These are phyloP conservation scores for Rhodotorula mucilaginosa DNA, from an alignment of 1,284 basidiomycete genomes.

Conservation along the genomic window DNA sequence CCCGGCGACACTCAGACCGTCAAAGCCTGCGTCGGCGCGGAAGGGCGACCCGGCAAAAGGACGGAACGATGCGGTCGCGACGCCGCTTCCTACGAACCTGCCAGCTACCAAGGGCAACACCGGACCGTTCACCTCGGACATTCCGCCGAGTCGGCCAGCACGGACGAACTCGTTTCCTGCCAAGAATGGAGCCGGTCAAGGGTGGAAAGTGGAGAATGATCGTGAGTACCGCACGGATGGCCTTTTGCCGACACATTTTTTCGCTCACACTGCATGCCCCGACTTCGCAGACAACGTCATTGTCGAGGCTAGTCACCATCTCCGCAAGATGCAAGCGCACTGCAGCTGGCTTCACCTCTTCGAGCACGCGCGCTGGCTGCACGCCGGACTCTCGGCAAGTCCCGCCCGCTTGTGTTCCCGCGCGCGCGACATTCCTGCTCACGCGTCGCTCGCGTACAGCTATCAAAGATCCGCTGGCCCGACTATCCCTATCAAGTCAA, in stretches of 20 bases:
- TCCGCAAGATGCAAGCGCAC: neutral
- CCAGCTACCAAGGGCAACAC: too few species aligned
- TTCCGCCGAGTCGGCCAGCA: too few species aligned
- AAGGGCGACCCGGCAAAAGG: too few species aligned
- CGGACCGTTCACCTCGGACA: neutral
- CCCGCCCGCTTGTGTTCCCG: too few species aligned
- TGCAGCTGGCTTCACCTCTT: conserved; percentile 29
- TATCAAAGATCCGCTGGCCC: conserved; percentile 5
- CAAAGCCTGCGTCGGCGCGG: neutral
- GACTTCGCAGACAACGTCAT: conserved; percentile 3
- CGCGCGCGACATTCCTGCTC: neutral
- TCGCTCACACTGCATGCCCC: neutral
- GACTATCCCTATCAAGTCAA: conserved; percentile 1
- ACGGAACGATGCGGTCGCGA: neutral
- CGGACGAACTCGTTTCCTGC: neutral
- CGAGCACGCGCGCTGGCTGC: conserved; percentile 27
- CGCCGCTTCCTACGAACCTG: too few species aligned
- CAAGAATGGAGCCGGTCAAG: neutral
- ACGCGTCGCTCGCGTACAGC: neutral
- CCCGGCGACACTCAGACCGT: neutral
- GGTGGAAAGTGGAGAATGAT: neutral
- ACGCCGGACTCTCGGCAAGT: conserved; percentile 20
- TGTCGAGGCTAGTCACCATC: conserved; percentile 7
- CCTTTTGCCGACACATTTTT: neutral
- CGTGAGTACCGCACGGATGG: neutral